Percentiles rank a stretch among this genome's conserved stretches.
These are phyloP conservation scores for Beta corolliflora DNA, from an alignment of 179 eudicot species.

Conservation along the genomic window DNA sequence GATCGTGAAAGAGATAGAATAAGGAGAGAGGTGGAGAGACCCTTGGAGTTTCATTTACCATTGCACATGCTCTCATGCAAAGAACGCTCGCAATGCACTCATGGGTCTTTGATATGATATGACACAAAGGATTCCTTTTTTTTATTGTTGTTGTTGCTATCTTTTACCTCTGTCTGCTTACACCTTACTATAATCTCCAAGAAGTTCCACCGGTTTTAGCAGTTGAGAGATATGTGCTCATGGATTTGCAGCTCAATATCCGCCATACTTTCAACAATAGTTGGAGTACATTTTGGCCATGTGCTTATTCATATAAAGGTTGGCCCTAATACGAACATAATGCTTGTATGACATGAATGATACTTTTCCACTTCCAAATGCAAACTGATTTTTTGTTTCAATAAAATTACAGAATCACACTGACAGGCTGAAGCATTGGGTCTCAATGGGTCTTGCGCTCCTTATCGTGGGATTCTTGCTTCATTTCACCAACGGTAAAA, in stretches of 20 bases:
- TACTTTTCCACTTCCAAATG: neutral
- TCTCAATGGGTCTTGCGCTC: slow-evolving; percentile 56
- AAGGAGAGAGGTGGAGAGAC: too few species aligned
- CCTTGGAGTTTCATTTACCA: too few species aligned
- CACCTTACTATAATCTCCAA: neutral
- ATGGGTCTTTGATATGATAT: neutral
- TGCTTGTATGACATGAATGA: neutral
- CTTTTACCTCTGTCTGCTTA: neutral
- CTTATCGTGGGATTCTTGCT: slow-evolving; percentile 62
- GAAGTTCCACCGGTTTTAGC: neutral
- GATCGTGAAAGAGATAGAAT: too few species aligned
- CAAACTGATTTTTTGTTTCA: slow-evolving; percentile 7
- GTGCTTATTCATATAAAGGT: slow-evolving; percentile 85
- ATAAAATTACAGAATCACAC: slow-evolving; percentile 54
- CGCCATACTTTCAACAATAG: slow-evolving; percentile 74
- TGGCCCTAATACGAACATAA: slow-evolving; percentile 1
- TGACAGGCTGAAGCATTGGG: slow-evolving; percentile 72
- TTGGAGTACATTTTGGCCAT: slow-evolving; percentile 87
- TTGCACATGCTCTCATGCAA: too few species aligned
- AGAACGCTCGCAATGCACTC: too few species aligned
- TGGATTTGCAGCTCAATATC: slow-evolving; percentile 68
- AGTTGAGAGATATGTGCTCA: neutral
- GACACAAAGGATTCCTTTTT: neutral
- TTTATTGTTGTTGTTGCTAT: neutral
- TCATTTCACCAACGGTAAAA: slow-evolving; percentile 72